phyloP scores from a whole-genome alignment of 1,284 basidiomycete genomes.

The Megacollybia platyphylla region DNA sequence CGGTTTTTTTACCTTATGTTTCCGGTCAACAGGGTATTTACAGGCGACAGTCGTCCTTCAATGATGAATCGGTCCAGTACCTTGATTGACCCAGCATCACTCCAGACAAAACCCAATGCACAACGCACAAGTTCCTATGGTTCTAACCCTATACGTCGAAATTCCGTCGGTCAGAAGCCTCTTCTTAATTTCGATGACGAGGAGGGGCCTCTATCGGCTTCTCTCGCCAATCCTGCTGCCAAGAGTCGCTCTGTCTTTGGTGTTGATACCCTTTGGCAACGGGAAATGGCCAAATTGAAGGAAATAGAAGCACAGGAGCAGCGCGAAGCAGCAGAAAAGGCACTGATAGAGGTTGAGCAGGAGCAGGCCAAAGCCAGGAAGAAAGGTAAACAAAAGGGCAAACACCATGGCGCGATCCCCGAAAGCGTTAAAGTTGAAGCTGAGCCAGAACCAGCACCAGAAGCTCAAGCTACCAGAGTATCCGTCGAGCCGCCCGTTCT shows the following conservation, averaged over 20 bases:
- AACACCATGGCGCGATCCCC: conserved; percentile 9
- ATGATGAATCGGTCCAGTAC: conserved; percentile 71
- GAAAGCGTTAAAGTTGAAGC: neutral
- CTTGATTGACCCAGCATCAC: conserved; percentile 55
- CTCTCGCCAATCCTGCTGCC: conserved; percentile 18
- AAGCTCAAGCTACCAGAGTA: conserved; percentile 13
- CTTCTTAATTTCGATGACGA: conserved; percentile 44
- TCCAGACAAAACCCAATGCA: conserved; percentile 33
- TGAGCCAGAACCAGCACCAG: neutral
- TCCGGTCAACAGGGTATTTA: conserved; percentile 39
- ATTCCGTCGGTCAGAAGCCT: conserved; percentile 39
- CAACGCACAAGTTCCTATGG: conserved; percentile 29
- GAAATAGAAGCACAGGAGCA: conserved; percentile 58
- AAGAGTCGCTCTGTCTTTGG: conserved; percentile 67
- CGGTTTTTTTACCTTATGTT: conserved; percentile 5
- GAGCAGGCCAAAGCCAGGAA: conserved; percentile 30
- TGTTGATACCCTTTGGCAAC: conserved; percentile 71
- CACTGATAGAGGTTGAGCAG: conserved; percentile 27
- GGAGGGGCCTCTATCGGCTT: conserved; percentile 12
- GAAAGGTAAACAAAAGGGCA: conserved; percentile 30
- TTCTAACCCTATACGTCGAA: conserved; percentile 26
- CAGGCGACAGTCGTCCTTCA: conserved; percentile 65
- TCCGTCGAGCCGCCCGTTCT: conserved; percentile 39
- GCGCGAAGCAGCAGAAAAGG: conserved; percentile 32
- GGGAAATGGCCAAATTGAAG: conserved; percentile 61